Evolutionary conservation across 108 stramenopile genomes (phyloP), one percentile per base, ranked within the genome.

Genomic region (Bacterosira constricta): DNA sequence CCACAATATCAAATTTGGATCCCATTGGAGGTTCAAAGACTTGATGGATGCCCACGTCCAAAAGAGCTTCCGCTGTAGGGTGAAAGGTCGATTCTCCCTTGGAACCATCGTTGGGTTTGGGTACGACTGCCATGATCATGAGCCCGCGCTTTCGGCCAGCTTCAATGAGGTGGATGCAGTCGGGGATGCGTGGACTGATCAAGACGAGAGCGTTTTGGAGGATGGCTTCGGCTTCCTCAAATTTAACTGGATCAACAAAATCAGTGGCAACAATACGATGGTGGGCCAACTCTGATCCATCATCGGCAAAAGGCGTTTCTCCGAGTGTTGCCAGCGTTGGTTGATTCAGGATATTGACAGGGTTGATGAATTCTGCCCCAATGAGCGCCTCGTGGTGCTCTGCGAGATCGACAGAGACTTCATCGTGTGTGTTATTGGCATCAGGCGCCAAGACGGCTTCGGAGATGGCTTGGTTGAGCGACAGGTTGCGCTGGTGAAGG

Each of bases 1-100:
- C 84, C n/a, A 80, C 75, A 12, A 85, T 60, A 53, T 83, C 82
- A 41, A 85, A 85, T 27, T 83, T 85, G 27, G 31, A 42, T 3
- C 82, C 81, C 46, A 73, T 49, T 1, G 84, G 84, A 32, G 84
- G 84, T 44, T 82, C 84, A 35, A 83, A 85, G 17, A 85, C 84
- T 42, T 85, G 84, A 56, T 80, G 78, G 44, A 83, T 78, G 20
- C 84, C 84, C 21, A 68, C 66, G 25, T 85, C 81, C n/a, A 85
- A 47, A 4, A 85, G 57, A 12, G 76, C 80, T 47, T 80, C 81
- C 6, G 81, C 84, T 7, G 81, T 85, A 13, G 84, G 84, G 34
- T 83, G 75, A 65, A 79, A 6, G 71, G 58, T 18, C 68, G 12
- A n/a, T 3, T 77, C 37, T 44, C 50, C 63, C 41, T 78, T 77